Percentiles rank a stretch among this genome's conserved stretches.
Evolutionary conservation across 768 basidiomycete species (phyloP).

Genomic region (Rhizopogon vinicolor): DNA sequence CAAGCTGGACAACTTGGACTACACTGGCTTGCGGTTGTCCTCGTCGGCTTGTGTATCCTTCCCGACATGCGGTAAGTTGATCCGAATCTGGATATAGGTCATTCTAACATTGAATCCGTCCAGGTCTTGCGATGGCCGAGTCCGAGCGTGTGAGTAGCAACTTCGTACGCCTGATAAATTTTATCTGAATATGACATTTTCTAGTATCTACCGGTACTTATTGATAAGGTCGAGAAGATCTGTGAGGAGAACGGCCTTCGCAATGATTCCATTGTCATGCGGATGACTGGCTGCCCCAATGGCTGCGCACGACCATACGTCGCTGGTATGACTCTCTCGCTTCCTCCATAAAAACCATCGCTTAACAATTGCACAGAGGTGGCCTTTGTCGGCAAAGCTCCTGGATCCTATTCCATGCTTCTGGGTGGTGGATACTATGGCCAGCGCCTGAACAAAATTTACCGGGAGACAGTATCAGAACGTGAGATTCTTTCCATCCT

Average conservation of each 20-base stretch:
- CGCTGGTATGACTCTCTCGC: constrained; percentile 49
- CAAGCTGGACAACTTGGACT: constrained; percentile 83
- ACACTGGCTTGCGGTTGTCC: constrained; percentile 75
- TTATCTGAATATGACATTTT: constrained; percentile 31
- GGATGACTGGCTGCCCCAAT: constrained; percentile 97
- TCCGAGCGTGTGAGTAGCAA: constrained; percentile 53
- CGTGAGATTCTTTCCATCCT: constrained; percentile 90
- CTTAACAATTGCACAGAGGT: constrained; percentile 52
- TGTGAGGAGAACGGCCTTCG: constrained; percentile 91
- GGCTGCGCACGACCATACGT: constrained; percentile 92
- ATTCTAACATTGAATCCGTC: not conserved
- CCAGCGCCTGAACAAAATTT: constrained; percentile 94
- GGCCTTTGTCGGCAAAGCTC: constrained; percentile 95
- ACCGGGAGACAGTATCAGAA: constrained; percentile 86
- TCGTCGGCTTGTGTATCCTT: constrained; percentile 97
- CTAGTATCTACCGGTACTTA: constrained; percentile 86
- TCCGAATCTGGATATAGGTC: not conserved
- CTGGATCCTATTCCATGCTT: constrained; percentile 88
- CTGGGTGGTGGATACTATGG: constrained; percentile 95
- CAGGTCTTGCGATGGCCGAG: constrained; percentile 75
- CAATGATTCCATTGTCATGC: constrained; percentile 95
- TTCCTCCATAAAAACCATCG: not conserved
- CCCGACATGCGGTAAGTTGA: constrained; percentile 76
- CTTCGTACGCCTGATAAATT: not conserved
- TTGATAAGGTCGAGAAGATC: constrained; percentile 93